Percentiles rank a stretch among this genome's conserved stretches.
Evolutionary conservation across 805 yeast genomes (phyloP).

Genomic region (Lachancea meyersii): DNA sequence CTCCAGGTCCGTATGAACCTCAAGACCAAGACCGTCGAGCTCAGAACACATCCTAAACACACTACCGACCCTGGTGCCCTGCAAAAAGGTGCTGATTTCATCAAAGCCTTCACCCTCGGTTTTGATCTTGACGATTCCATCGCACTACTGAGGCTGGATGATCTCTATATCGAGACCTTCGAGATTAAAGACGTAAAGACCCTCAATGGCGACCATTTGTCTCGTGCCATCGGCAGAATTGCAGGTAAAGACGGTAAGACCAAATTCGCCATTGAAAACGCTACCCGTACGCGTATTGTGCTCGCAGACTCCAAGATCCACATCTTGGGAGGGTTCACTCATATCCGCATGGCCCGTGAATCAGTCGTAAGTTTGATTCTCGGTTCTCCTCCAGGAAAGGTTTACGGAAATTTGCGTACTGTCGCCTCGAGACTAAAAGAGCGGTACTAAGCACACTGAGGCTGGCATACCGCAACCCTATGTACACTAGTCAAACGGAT

Average conservation of each 20-base stretch:
- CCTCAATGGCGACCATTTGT: constrained; percentile 88
- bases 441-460: constrained; percentile 50
- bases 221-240: constrained; percentile 98
- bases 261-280: constrained; percentile 96
- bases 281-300: constrained; percentile 96
- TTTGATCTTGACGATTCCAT: constrained; percentile 97
- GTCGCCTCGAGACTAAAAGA: constrained; percentile 97
- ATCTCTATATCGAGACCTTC: constrained; percentile 92
- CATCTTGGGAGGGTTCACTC: constrained; percentile 93
- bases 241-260: constrained; percentile 99
- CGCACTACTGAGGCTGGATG: constrained; percentile 89
- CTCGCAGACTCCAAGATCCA: constrained; percentile 95
- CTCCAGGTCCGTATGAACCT: constrained; percentile 94
- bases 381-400: constrained; percentile 98
- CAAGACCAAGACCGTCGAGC: constrained; percentile 78
- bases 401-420: constrained; percentile 92
- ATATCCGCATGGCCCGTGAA: constrained; percentile 97
- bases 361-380: constrained; percentile 89
- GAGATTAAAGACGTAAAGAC: constrained; percentile 97
- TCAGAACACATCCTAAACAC: constrained; percentile 68
- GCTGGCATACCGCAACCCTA: not conserved
- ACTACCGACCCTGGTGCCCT: constrained; percentile 91
- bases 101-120: constrained; percentile 92
- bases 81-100: constrained; percentile 96
- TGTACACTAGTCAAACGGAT: constrained; percentile 2